A percentile compares a stretch with the other conserved stretches of the same genome.
These are phyloP conservation scores for Exophiala alcalophila DNA, from an alignment of 2,329 filamentous ascomycete species.

Conservation along the genomic window DNA sequence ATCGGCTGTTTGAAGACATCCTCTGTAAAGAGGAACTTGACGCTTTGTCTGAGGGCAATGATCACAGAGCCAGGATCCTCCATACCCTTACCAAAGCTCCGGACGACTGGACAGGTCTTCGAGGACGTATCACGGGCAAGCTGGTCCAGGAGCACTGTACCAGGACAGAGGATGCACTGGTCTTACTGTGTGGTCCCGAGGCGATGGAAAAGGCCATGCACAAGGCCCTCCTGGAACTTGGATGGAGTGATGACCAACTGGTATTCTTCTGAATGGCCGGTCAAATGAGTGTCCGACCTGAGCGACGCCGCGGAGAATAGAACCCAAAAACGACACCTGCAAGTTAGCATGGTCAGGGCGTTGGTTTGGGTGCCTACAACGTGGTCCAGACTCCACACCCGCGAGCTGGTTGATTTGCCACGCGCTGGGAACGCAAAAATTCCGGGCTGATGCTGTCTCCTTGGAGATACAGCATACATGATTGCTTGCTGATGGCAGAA, in stretches of 20 bases:
- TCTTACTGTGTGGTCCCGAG: conserved; percentile 76
- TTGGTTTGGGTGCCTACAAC: not conserved
- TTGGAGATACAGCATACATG: conserved; percentile 1
- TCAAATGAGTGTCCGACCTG: no score
- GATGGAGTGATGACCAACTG: conserved; percentile 70
- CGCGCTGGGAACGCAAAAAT: no score
- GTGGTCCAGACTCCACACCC: no score
- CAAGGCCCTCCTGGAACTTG: conserved; percentile 56
- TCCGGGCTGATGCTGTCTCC: no score
- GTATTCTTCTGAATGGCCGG: conserved; percentile 77
- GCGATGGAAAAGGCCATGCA: conserved; percentile 68
- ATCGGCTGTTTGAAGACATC: conserved; percentile 76
- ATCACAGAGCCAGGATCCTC: conserved; percentile 60
- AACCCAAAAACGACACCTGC: not conserved
- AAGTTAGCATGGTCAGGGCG: not conserved
- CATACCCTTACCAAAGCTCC: conserved; percentile 66
- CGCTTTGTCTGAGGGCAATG: conserved; percentile 52
- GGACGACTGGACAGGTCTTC: conserved; percentile 64
- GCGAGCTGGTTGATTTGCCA: no score
- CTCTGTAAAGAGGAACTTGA: conserved; percentile 73
- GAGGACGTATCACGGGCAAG: conserved; percentile 63
- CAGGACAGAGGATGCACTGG: conserved; percentile 54
- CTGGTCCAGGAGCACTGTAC: conserved; percentile 60
- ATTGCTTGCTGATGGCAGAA: no score
- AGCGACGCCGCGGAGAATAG: no score